A percentile compares a stretch with the other conserved stretches of the same genome.
These are phyloP conservation scores for Cystobasidium tubakii DNA, from an alignment of 768 basidiomycete species.

Conservation along the genomic window DNA sequence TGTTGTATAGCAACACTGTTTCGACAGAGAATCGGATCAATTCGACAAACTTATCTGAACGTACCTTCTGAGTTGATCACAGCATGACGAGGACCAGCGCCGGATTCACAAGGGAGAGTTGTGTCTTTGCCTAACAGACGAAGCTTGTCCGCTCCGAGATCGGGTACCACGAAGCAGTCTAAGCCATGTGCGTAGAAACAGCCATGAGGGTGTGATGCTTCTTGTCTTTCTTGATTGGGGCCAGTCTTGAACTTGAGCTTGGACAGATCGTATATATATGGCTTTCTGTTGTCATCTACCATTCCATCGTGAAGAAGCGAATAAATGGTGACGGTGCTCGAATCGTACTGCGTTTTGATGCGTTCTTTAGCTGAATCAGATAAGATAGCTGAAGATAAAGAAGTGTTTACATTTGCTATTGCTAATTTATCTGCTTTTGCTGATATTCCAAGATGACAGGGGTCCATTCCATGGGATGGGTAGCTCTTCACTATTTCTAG, in stretches of 20 bases:
- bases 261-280: background rate
- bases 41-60: conserved; percentile 40
- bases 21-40: background rate
- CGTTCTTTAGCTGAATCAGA: background rate
- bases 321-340: conserved; percentile 16
- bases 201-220: conserved; percentile 71
- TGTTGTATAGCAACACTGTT: background rate
- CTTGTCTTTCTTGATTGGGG: conserved; percentile 64
- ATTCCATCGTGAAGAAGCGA: conserved; percentile 1
- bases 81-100: conserved; percentile 68
- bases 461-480: conserved; percentile 25
- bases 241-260: conserved; percentile 51
- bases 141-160: conserved; percentile 68
- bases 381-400: background rate
- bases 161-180: conserved; percentile 64
- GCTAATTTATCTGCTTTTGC: background rate
- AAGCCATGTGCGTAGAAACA: conserved; percentile 55
- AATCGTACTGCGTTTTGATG: conserved; percentile 17
- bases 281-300: background rate
- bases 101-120: conserved; percentile 55
- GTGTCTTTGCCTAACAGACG: conserved; percentile 55
- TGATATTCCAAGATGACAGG: conserved; percentile 27
- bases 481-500: conserved; percentile 18
- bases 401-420: conserved; percentile 30
- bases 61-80: conserved; percentile 56